Evolutionary conservation across 257 asterid species (phyloP).

Genomic region (Anisodus tanguticus): DNA sequence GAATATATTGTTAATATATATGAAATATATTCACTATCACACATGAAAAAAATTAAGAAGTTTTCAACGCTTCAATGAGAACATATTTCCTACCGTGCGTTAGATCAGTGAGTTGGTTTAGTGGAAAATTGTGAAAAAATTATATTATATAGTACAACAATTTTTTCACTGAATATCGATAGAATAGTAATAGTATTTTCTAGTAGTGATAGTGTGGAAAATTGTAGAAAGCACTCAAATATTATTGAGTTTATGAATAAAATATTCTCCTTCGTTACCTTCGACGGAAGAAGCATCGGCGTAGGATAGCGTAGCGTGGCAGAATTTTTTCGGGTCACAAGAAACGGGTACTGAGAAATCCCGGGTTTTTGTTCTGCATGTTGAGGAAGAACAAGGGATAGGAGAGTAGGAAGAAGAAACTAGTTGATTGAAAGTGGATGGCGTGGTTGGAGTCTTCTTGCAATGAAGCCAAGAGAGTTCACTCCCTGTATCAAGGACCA

Average conservation of each 20-base stretch:
- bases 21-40: too few relatives aligned
- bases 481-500: constrained; percentile 97
- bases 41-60: too few relatives aligned
- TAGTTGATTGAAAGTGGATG: constrained; percentile 65
- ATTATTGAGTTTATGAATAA: too few relatives aligned
- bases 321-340: constrained; percentile 70
- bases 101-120: too few relatives aligned
- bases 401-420: constrained; percentile 61
- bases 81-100: too few relatives aligned
- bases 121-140: too few relatives aligned
- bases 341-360: constrained; percentile 89
- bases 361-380: constrained; percentile 75
- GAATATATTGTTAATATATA: too few relatives aligned
- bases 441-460: constrained; percentile 47
- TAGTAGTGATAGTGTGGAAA: constrained; percentile 44
- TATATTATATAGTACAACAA: too few relatives aligned
- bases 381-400: constrained; percentile 70
- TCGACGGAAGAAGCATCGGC: constrained; percentile 82
- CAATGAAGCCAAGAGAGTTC: constrained; percentile 92
- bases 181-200: too few relatives aligned
- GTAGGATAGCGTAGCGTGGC: constrained; percentile 76
- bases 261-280: constrained; percentile 50
- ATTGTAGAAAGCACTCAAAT: neutral
- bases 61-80: too few relatives aligned
- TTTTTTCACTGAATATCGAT: too few relatives aligned